A percentile compares a stretch with the other conserved stretches of the same genome.
These are phyloP conservation scores for Spizellomyces punctatus DNA, from an alignment of 192 early-diverging fungal genomes.

Conservation along the genomic window DNA sequence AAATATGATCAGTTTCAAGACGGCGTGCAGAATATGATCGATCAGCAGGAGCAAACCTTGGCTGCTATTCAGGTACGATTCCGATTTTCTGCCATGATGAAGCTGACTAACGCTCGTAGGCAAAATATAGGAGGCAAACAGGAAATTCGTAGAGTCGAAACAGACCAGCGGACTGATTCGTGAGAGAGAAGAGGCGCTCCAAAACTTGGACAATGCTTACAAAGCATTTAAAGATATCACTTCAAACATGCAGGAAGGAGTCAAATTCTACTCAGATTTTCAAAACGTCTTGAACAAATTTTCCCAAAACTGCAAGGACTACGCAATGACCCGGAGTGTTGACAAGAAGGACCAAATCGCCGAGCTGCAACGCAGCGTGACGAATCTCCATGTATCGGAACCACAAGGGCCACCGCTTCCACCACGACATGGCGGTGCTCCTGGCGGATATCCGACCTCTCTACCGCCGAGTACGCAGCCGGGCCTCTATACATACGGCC, in stretches of 20 bases:
- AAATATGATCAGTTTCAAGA: slow-evolving; percentile 71
- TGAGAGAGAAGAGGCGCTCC: slow-evolving; percentile 74
- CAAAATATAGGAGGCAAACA: slow-evolving; percentile 56
- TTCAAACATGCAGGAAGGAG: slow-evolving; percentile 76
- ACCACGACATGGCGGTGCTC: not conserved
- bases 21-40: slow-evolving; percentile 58
- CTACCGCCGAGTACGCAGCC: not conserved
- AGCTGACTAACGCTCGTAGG: not conserved
- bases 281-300: slow-evolving; percentile 65
- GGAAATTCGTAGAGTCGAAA: slow-evolving; percentile 66
- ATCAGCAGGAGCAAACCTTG: slow-evolving; percentile 66
- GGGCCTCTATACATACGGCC: not conserved
- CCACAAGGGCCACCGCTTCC: not conserved
- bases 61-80: slow-evolving; percentile 47
- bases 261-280: slow-evolving; percentile 74
- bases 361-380: slow-evolving; percentile 11
- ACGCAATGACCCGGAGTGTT: slow-evolving; percentile 65
- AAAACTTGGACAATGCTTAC: slow-evolving; percentile 76
- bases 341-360: slow-evolving; percentile 52
- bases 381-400: not conserved
- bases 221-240: slow-evolving; percentile 74
- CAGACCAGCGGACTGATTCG: slow-evolving; percentile 59
- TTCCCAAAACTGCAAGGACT: slow-evolving; percentile 67
- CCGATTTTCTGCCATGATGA: not conserved
- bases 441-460: not conserved